A percentile compares a stretch with the other conserved stretches of the same genome.
These are phyloP conservation scores for Tilletia caries DNA, from an alignment of 1,284 basidiomycete genomes.

Conservation along the genomic window DNA sequence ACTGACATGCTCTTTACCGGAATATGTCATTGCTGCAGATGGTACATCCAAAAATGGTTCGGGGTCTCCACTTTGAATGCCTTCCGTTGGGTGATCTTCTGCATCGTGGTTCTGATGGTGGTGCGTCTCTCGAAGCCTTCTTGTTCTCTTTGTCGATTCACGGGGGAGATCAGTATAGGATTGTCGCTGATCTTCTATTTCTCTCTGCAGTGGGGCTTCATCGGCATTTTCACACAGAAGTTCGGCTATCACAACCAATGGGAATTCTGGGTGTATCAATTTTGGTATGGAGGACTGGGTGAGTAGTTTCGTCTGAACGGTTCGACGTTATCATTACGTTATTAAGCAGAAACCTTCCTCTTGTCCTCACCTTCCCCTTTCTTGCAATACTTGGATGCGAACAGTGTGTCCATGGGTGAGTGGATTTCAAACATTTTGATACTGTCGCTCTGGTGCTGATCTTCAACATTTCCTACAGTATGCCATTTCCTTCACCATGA, in stretches of 20 bases:
- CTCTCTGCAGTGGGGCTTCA: slow-evolving; percentile 22
- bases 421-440: background rate
- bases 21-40: slow-evolving; percentile 59
- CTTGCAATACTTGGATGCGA: too few species aligned
- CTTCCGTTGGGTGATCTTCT: slow-evolving; percentile 73
- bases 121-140: slow-evolving; percentile 80
- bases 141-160: slow-evolving; percentile 69
- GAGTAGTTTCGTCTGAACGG: slow-evolving; percentile 53
- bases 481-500: slow-evolving; percentile 79
- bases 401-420: slow-evolving; percentile 68
- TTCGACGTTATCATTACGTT: too few species aligned
- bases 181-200: too few species aligned
- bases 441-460: background rate
- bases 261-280: slow-evolving; percentile 80
- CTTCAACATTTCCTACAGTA: slow-evolving; percentile 56
- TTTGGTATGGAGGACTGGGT: slow-evolving; percentile 63
- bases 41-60: slow-evolving; percentile 74
- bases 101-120: slow-evolving; percentile 71
- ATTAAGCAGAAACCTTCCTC: too few species aligned
- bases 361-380: too few species aligned
- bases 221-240: slow-evolving; percentile 55
- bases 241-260: slow-evolving; percentile 64
- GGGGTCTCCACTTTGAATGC: slow-evolving; percentile 63
- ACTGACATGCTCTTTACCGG: background rate
- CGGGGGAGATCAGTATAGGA: slow-evolving; percentile 23